A percentile compares a stretch with the other conserved stretches of the same genome.
phyloP scores from a whole-genome alignment of 179 eudicot genomes.

The Carnegiea gigantea region DNA sequence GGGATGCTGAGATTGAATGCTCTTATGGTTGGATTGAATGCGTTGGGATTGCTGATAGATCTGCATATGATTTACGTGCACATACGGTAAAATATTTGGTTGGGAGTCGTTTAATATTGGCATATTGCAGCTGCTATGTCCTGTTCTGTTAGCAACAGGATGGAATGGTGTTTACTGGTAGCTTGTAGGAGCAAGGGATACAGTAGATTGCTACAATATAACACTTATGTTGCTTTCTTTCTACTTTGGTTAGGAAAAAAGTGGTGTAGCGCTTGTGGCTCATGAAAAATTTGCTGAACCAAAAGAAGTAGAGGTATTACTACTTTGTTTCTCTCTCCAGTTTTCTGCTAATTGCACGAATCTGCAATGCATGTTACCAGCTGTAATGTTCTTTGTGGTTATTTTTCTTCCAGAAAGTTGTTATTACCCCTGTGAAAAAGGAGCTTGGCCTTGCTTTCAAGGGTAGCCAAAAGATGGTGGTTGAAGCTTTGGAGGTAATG shows the following conservation, averaged over 20 bases:
- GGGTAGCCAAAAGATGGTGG: constrained; percentile 83
- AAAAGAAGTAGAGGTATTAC: constrained; percentile 84
- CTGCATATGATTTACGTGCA: constrained; percentile 88
- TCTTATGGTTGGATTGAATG: constrained; percentile 99
- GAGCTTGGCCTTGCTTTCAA: constrained; percentile 94
- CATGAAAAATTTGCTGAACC: constrained; percentile 88
- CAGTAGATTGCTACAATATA: neutral
- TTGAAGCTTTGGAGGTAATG: constrained; percentile 88
- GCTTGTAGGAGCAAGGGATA: neutral
- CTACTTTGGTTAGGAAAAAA: constrained; percentile 56
- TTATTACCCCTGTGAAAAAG: constrained; percentile 77
- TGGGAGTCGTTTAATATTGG: neutral
- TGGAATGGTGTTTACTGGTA: neutral
- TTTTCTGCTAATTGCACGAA: neutral
- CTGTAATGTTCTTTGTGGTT: neutral
- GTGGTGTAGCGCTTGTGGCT: constrained; percentile 81
- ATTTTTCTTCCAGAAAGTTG: constrained; percentile 62
- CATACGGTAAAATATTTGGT: constrained; percentile 56
- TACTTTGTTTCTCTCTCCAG: constrained; percentile 8
- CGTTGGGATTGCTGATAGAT: constrained; percentile 98
- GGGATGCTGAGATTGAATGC: constrained; percentile 99
- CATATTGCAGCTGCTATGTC: neutral
- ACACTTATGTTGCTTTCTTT: constrained; percentile 5
- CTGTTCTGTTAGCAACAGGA: neutral
- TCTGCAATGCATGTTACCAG: constrained; percentile 2